Evolutionary conservation across 2,329 filamentous ascomycete species (phyloP), one percentile per base, ranked within the genome.

Genomic region (Claviceps citrina): DNA sequence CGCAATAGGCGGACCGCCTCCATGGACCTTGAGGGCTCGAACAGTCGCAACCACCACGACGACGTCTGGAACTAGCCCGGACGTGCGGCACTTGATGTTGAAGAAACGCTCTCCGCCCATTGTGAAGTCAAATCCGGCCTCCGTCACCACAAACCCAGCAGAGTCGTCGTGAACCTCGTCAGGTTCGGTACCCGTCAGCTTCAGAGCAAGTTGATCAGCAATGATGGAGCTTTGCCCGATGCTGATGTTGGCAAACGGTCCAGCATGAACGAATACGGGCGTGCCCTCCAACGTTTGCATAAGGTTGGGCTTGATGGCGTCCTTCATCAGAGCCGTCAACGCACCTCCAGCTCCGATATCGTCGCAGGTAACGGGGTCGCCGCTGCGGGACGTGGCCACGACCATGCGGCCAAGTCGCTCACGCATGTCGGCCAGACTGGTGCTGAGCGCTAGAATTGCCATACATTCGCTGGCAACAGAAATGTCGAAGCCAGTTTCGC

Each of bases 51-150:
- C 91, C 43, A 98, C 79, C 33, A 98, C 85, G 6, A 94, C 87
- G 1, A 86, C 84, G 54, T 98, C 91, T 2, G 91, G 91, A 2
- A 85, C 76, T 34, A 98, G 78, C 19, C 89, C 89, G 5, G 89
- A 95, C 8, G 86, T 83, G 44, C 91, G 82, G 67, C 91, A 96
- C 72, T 98, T 98, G 71, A 98, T 96, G 69, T 98, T 96, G 77
- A 98, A 96, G 73, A 98, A 98, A 39, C 91, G 82, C 71, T 98
- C 91, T 47, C 91, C 91, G 48, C 91, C 91, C 91, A 98, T 98
- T 53, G 91, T 96, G 66, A 98, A 98, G 63, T 98, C 91, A 61
- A 98, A 98, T 8, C 91, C 91, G 39, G 91, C 89, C 62, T 98
- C 91, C 2, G 91, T 98, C 28, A 98, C 79, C 18, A 95, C 89